phyloP scores from a whole-genome alignment of 2,329 filamentous ascomycete species.

The Gremmenia infestans region DNA sequence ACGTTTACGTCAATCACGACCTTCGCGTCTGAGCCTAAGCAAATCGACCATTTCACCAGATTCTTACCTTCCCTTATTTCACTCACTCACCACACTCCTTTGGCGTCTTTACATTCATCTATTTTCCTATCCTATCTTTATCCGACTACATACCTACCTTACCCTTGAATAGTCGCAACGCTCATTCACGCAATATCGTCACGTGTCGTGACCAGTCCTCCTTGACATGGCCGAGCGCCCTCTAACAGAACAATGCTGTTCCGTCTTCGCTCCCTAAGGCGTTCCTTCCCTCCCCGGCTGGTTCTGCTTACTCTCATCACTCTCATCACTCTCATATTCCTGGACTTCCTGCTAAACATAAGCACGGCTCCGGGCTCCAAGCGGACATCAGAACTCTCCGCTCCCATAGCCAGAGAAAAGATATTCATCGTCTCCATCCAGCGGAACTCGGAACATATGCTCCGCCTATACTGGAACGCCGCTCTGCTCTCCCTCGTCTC shows the following conservation, averaged over 20 bases:
- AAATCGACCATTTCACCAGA: background rate
- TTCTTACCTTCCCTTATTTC: background rate
- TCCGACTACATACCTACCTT: background rate
- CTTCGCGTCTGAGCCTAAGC: too few species aligned
- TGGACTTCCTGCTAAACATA: constrained; percentile 8
- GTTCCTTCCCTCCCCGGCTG: constrained; percentile 4
- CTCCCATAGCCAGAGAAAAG: constrained; percentile 14
- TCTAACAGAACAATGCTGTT: constrained; percentile 3
- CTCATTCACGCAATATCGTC: background rate
- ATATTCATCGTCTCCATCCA: constrained; percentile 67
- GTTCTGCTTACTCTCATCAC: background rate
- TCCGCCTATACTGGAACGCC: constrained; percentile 57
- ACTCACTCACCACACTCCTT: background rate
- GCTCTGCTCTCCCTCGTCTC: constrained; percentile 54
- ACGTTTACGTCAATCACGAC: too few species aligned
- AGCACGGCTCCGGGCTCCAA: constrained; percentile 2
- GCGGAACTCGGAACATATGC: constrained; percentile 59
- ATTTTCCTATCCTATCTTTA: background rate
- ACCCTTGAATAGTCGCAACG: background rate
- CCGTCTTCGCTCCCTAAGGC: constrained; percentile 9
- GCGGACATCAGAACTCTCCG: constrained; percentile 4
- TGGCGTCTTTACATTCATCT: background rate
- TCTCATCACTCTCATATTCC: constrained; percentile 11
- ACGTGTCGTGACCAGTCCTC: background rate
- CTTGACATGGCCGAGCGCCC: background rate